Conservation (phyloP, 495 filamentous ascomycete genomes). For the Paragyromitra xinjiangensis region DNA sequence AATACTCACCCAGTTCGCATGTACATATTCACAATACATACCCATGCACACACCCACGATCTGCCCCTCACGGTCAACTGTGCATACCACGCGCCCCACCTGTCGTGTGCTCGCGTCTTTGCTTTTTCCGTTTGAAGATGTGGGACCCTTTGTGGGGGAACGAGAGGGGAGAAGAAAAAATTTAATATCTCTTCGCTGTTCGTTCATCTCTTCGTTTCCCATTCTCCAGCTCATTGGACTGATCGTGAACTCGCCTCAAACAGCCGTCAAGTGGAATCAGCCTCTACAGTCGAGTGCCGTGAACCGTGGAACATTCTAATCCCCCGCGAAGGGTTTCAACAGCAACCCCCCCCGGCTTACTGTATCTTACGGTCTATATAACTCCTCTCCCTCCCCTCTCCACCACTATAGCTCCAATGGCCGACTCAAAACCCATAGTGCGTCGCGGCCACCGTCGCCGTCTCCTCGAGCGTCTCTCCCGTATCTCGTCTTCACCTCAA, state of each 20-base stretch:
- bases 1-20: too few species aligned
- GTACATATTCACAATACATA: too few species aligned
- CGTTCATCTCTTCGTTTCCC: too few species aligned
- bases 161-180: background rate
- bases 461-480: constrained; percentile 80
- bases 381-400: background rate
- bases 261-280: too few species aligned
- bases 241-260: too few species aligned
- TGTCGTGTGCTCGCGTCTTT: constrained; percentile 9
- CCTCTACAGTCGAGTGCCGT: too few species aligned
- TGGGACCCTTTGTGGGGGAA: background rate
- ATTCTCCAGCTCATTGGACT: too few species aligned
- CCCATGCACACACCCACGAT: background rate
- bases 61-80: constrained; percentile 8
- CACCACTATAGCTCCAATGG: constrained; percentile 4
- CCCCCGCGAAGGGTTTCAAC: too few species aligned
- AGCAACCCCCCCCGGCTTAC: too few species aligned
- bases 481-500: constrained; percentile 87
- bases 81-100: constrained; percentile 18
- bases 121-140: background rate
- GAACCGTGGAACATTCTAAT: too few species aligned
- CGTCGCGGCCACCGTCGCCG: constrained; percentile 66
- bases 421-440: background rate
- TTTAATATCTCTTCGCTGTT: too few species aligned
- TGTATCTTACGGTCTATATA: too few species aligned